Percentiles rank a stretch among this genome's conserved stretches.
These are phyloP conservation scores for Globisporangium nagaii DNA, from an alignment of 352 stramenopile species.

Conservation along the genomic window DNA sequence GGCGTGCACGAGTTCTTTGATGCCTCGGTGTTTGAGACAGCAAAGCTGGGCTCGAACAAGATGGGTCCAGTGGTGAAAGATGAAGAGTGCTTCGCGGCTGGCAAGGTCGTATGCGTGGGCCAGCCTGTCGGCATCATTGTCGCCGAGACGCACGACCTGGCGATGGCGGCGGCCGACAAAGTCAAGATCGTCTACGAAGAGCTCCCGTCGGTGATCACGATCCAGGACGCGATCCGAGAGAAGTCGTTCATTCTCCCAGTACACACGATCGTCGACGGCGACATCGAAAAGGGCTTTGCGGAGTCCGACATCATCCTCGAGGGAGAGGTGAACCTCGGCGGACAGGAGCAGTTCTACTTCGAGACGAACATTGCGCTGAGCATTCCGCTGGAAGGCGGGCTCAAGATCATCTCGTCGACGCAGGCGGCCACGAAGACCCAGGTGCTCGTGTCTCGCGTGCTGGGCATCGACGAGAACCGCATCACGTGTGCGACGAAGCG, in stretches of 20 bases:
- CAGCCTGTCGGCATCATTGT: constrained; percentile 82
- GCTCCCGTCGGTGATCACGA: constrained; percentile 88
- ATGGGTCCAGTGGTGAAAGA: constrained; percentile 82
- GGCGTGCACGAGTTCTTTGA: constrained; percentile 90
- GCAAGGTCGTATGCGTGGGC: constrained; percentile 66
- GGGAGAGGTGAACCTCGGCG: constrained; percentile 86
- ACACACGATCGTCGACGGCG: constrained; percentile 82
- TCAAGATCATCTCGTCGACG: constrained; percentile 93
- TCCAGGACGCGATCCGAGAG: constrained; percentile 92
- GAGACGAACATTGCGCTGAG: constrained; percentile 87
- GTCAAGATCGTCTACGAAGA: constrained; percentile 90
- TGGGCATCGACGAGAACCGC: constrained; percentile 86
- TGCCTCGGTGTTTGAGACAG: constrained; percentile 57
- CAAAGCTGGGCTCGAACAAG: constrained; percentile 64
- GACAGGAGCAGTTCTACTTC: constrained; percentile 96
- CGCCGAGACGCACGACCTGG: constrained; percentile 74
- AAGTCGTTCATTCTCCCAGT: constrained; percentile 86
- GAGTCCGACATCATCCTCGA: constrained; percentile 75
- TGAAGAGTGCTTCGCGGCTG: constrained; percentile 82
- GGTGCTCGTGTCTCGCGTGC: constrained; percentile 82
- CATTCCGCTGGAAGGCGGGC: constrained; percentile 78
- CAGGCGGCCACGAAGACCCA: constrained; percentile 94
- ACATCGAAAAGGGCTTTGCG: constrained; percentile 67
- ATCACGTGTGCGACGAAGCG: constrained; percentile 92
- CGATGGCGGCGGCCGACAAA: constrained; percentile 66